Evolutionary conservation across 1,284 basidiomycete genomes (phyloP), one percentile per base, ranked within the genome.

Genomic region (Apiotrichum porosum): DNA sequence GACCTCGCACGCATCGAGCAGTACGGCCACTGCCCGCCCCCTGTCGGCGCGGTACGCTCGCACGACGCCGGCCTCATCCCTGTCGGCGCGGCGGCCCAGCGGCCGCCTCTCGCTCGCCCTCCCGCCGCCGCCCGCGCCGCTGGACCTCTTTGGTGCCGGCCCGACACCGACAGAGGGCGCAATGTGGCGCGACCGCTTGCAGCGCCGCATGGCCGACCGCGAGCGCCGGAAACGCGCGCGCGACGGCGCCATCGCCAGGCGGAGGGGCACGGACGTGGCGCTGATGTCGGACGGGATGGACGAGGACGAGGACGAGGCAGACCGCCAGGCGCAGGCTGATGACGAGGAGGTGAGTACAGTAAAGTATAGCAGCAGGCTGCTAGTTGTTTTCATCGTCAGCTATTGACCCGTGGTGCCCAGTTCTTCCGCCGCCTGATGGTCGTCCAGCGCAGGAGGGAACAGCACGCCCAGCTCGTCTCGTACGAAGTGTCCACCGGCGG

Each of bases 401-500:
- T 2, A 28, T 50, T 52, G 43, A 52, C 50, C 1, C 9, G 24
- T 28, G 23, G n/a, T n/a, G n/a, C n/a, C n/a, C 42, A 71, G 69
- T 65, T 71, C n/a, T 71, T 68, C 50, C 54, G 69, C n/a, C 56
- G 65, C 15, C 45, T 71, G 9, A 61, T 69, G 43, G 51, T 69
- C 18, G 49, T 66, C 6, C 69, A 69, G 50, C 54, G 60, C 13
- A 52, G 58, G 30, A 56, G 58, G 43, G 64, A 56, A 9, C 30
- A 60, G 30, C 68, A 63, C 39, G 57, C 63, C 6, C 47, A 50
- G 4, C 38, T 64, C 15, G 49, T 59, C n/a, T 57, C 58, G 4
- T 54, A 65, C 46, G 68, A 71, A 4, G 66, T 64, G 37, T 65
- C 58, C 4, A n/a, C n/a, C n/a, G 65, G 66, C 13, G 68, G 66